phyloP scores from a whole-genome alignment of 768 basidiomycete genomes.

The Pleurotus pulmonarius region DNA sequence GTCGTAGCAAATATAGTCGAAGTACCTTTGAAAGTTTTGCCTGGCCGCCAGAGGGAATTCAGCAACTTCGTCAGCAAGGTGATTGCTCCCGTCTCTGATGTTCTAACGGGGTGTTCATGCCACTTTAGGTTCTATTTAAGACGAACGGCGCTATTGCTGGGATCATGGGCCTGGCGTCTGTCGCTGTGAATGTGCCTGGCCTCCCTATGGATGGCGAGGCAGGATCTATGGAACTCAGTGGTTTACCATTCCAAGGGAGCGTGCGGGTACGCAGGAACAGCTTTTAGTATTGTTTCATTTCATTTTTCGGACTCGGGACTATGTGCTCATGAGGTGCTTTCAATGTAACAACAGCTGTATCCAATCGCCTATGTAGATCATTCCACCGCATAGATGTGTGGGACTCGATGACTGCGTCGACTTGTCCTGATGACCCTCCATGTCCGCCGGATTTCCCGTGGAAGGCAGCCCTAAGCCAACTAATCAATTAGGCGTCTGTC shows the following conservation, averaged over 20 bases:
- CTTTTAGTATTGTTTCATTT: conserved; percentile 4
- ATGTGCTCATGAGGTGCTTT: too few species aligned
- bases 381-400: too few species aligned
- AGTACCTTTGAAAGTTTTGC: conserved; percentile 73
- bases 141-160: conserved; percentile 65
- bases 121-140: conserved; percentile 62
- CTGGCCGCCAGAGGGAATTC: conserved; percentile 74
- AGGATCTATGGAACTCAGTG: conserved; percentile 49
- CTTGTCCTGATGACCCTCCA: too few species aligned
- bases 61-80: conserved; percentile 78
- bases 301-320: too few species aligned
- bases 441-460: too few species aligned
- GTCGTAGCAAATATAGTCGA: conserved; percentile 68
- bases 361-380: too few species aligned
- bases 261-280: conserved; percentile 63
- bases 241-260: conserved; percentile 64
- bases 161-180: conserved; percentile 59
- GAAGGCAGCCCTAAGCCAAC: too few species aligned
- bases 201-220: conserved; percentile 44
- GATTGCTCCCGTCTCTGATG: conserved; percentile 5
- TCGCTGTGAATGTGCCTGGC: conserved; percentile 55
- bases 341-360: too few species aligned
- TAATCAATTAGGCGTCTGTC: too few species aligned
- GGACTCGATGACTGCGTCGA: too few species aligned
- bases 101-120: conserved; percentile 1